Conservation (phyloP, 1,284 basidiomycete species). For the Singerocomus inundabilis region DNA sequence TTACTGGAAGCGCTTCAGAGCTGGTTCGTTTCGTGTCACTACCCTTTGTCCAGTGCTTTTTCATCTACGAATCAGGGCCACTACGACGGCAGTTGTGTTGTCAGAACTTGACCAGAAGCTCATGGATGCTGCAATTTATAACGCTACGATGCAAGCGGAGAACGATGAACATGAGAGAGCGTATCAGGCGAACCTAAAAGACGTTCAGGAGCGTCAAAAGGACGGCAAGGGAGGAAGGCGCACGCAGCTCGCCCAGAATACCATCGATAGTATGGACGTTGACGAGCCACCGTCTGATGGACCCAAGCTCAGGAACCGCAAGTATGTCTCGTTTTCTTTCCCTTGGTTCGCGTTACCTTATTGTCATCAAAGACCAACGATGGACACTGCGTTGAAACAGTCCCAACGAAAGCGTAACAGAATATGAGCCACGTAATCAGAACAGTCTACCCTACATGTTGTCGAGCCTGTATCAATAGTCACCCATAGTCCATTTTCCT, state of each 20-base stretch:
- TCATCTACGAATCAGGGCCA: conserved; percentile 50
- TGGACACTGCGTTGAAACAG: conserved; percentile 36
- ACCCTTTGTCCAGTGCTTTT: neutral
- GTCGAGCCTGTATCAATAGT: conserved; percentile 18
- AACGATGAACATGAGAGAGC: conserved; percentile 38
- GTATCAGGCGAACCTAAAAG: conserved; percentile 37
- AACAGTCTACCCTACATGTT: neutral
- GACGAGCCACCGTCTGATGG: conserved; percentile 41
- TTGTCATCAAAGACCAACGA: conserved; percentile 23
- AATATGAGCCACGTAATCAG: conserved; percentile 23
- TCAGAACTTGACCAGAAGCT: conserved; percentile 52
- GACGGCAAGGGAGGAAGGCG: conserved; percentile 44
- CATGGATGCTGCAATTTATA: conserved; percentile 33
- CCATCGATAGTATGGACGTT: conserved; percentile 47
- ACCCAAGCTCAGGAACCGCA: conserved; percentile 48
- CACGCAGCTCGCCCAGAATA: conserved; percentile 20
- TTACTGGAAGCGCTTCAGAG: conserved; percentile 63
- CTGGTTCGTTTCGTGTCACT: conserved; percentile 54
- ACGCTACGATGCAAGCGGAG: conserved; percentile 25
- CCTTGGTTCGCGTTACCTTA: conserved; percentile 1
- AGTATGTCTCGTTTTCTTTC: conserved; percentile 38
- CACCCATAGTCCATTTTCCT: neutral
- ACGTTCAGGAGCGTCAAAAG: conserved; percentile 45
- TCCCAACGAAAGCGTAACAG: conserved; percentile 45
- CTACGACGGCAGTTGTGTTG: conserved; percentile 64